Evolutionary conservation across 352 stramenopile genomes (phyloP), one percentile per base, ranked within the genome.

Genomic region (Globisporangium spiculum): DNA sequence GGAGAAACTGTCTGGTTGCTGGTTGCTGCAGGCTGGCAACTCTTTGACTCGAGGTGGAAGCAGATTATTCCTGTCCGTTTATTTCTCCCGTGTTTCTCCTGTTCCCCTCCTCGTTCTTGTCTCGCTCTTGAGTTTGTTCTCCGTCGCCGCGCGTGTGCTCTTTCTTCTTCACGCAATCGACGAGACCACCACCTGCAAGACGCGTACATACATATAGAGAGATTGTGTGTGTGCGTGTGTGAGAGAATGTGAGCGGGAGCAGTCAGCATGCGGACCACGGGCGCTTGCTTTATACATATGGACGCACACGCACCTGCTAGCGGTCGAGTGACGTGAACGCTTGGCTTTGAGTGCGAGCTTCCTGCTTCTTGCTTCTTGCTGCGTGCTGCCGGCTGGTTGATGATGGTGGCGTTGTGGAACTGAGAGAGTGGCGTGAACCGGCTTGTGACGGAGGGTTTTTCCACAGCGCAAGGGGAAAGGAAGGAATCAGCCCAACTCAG

Each of bases 371-470:
- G 22, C n/a, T 57, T 1, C 0, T 0, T n/a, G 41, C 41, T 50
- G 41, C 16, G 26, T 22, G 26, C 26, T 32, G 16, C 26, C 26
- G 5, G 26, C 54, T 38, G 16, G 16, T 6, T n/a, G 54, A 30
- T 38, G 54, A 30, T 60, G 26, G 26, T 32, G 27, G 24, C 34
- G 30, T 61, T 6, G 55, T 61, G 41, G 12, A 61, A 48, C 30
- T 46, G 55, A 60, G 55, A 32, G 55, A 61, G 30, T 24, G 48
- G n/a, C 44, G 48, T 27, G 56, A 61, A 61, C 56, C 56, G 56
- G 56, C 56, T 61, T 61, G 30, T 61, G 18, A 0, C 14, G 27
- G n/a, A 46, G 18, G 44, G 18, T 52, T 52, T 52, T 55, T 55
- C 48, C n/a, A 22, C 48, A 50, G 16, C n/a, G 41, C 41, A 50